Percentiles rank a stretch among this genome's conserved stretches.
phyloP scores from a whole-genome alignment of 2,329 filamentous ascomycete species.

The Paecilomyces niveus region DNA sequence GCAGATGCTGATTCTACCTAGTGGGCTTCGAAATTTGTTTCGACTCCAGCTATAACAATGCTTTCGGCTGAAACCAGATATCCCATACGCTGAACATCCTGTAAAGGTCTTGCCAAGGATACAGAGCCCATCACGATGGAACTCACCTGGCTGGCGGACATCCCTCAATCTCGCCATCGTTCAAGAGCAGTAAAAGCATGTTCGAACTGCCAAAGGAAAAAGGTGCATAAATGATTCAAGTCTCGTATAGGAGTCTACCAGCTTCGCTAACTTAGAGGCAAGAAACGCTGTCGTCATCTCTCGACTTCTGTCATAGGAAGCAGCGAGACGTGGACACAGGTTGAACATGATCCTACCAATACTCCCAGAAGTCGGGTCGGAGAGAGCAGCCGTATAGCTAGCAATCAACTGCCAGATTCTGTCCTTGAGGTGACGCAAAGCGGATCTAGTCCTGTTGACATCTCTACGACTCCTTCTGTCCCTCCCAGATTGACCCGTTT shows the following conservation, averaged over 20 bases:
- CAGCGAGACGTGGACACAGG: not conserved
- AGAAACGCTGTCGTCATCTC: conserved; percentile 29
- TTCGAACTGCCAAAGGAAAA: conserved; percentile 24
- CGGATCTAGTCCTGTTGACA: conserved; percentile 1
- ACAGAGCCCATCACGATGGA: conserved; percentile 17
- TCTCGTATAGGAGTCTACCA: not conserved
- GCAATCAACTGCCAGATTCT: not conserved
- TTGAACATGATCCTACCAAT: not conserved
- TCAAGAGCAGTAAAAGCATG: conserved; percentile 24
- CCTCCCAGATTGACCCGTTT: conserved; percentile 22
- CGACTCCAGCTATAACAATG: not conserved
- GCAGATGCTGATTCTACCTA: not conserved
- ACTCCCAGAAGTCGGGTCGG: not conserved
- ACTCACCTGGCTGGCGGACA: conserved; percentile 28
- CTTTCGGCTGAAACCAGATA: not conserved
- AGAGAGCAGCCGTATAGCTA: not conserved
- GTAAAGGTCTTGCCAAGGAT: not conserved
- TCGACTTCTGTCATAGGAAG: conserved; percentile 5
- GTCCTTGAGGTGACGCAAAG: not conserved
- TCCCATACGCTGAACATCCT: not conserved
- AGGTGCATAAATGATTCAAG: conserved; percentile 13
- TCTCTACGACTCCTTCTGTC: conserved; percentile 5
- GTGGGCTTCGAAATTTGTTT: not conserved
- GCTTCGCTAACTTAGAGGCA: not conserved
- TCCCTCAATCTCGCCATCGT: conserved; percentile 24